Conservation (phyloP, 1,284 basidiomycete genomes). For the Garcileccinum viscosum region DNA sequence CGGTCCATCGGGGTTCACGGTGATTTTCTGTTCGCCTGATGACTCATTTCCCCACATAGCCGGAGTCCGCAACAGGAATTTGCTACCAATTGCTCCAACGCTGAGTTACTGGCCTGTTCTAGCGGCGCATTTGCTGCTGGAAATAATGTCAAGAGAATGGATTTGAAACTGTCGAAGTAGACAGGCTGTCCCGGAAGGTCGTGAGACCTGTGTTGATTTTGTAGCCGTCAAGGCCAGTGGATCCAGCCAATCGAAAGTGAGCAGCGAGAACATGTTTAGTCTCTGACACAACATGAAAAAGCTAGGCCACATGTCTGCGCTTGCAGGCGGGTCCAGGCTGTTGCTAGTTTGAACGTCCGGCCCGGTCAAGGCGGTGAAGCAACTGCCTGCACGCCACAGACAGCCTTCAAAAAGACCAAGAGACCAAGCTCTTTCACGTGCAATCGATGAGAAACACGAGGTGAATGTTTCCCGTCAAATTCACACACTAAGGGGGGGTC, state of each 20-base stretch:
- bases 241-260: slow-evolving; percentile 9
- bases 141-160: background rate
- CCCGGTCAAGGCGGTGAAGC: background rate
- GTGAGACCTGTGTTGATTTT: background rate
- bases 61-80: background rate
- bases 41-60: background rate
- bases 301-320: background rate
- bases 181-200: background rate
- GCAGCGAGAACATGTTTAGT: background rate
- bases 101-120: no score
- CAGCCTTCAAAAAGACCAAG: background rate
- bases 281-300: background rate
- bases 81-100: background rate
- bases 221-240: background rate
- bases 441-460: background rate
- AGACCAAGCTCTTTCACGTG: background rate
- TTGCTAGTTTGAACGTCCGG: background rate
- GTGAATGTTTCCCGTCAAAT: background rate
- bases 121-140: background rate
- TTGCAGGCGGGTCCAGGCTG: background rate
- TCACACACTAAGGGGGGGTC: background rate
- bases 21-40: background rate
- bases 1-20: background rate
- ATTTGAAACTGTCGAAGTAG: slow-evolving; percentile 14
- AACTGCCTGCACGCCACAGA: background rate